Evolutionary conservation across 805 yeast genomes (phyloP), one percentile per base, ranked within the genome.

Genomic region (Sungouiella thailandica): DNA sequence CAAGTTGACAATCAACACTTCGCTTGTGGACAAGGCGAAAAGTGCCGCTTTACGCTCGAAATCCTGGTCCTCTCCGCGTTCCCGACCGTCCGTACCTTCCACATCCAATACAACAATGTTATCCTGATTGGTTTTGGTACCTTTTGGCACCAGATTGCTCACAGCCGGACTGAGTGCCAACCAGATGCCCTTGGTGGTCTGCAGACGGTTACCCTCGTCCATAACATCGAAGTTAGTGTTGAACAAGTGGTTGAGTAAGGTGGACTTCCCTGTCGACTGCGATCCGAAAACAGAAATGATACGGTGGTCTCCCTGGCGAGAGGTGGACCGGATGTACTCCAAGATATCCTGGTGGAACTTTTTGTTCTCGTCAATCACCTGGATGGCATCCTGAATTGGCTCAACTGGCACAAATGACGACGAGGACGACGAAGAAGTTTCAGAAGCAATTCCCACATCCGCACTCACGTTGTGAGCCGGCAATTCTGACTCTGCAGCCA

Each of bases 81-180:
- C 98, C 40, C 96, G 74, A 31, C 98, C 97, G 62, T 93, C 98
- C 1, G 97, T 89, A 31, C 98, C 98, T 62, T 93, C 98, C n/a
- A 93, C 97, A 55, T 93, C 98, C 73, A 93, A 74, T 2, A 93
- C 94, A 41, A 86, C 72, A 8, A 87, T 67, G 42, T 77, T 68
- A 17, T 57, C 53, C 13, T 32, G 30, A n/a, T 31, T 29, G 8
- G 36, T 14, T 10, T 29, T 32, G 20, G 43, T 36, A 6, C 34
- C 25, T 9, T 37, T 23, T 2, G 31, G 23, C 3, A 35, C 14
- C 14, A 34, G 16, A 17, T 32, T 25, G 30, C 49, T 57, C 16
- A 64, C 56, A 3, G 46, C 47, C 3, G 71, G 72, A 7, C 44
- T 58, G 36, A 57, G 52, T 7, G 70, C 71, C 51, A 67, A 49